Conservation (phyloP, 805 yeast species). For the Candida takata region DNA sequence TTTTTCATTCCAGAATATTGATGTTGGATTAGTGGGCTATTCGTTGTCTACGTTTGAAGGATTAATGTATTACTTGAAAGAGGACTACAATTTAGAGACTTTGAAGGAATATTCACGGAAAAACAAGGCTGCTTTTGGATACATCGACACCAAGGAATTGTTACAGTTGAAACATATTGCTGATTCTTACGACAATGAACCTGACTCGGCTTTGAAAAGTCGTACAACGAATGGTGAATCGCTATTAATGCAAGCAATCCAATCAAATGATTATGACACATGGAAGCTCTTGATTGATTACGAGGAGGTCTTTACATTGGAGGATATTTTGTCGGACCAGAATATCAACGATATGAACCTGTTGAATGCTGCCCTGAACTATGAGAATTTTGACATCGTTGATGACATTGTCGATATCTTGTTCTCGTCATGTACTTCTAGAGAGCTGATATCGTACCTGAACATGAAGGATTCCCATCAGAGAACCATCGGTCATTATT, state of each 20-base stretch:
- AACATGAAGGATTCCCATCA: slow-evolving; percentile 43
- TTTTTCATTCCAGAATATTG: slow-evolving; percentile 44
- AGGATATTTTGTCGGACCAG: slow-evolving; percentile 60
- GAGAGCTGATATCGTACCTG: slow-evolving; percentile 44
- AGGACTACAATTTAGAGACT: slow-evolving; percentile 28
- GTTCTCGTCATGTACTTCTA: slow-evolving; percentile 30
- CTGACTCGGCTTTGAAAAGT: slow-evolving; percentile 26
- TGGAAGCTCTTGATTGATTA: slow-evolving; percentile 42
- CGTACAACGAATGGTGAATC: slow-evolving; percentile 63
- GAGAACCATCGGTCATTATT: slow-evolving; percentile 67
- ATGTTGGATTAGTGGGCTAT: slow-evolving; percentile 63
- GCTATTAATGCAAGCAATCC: slow-evolving; percentile 54
- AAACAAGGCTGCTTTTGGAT: slow-evolving; percentile 50
- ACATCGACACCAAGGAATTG: slow-evolving; percentile 33
- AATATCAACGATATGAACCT: slow-evolving; percentile 50
- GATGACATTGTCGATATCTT: slow-evolving; percentile 41
- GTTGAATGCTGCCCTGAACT: slow-evolving; percentile 53
- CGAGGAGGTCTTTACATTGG: slow-evolving; percentile 48
- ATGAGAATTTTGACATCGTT: slow-evolving; percentile 41
- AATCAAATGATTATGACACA: slow-evolving; percentile 35
- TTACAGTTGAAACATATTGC: slow-evolving; percentile 20
- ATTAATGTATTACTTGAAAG: slow-evolving; percentile 57
- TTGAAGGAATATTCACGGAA: slow-evolving; percentile 35
- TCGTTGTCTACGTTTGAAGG: slow-evolving; percentile 81
- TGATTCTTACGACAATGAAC: slow-evolving; percentile 19